These are phyloP conservation scores for Geranium brycei DNA, from an alignment of 345 rosid species.

Conservation along the genomic window DNA sequence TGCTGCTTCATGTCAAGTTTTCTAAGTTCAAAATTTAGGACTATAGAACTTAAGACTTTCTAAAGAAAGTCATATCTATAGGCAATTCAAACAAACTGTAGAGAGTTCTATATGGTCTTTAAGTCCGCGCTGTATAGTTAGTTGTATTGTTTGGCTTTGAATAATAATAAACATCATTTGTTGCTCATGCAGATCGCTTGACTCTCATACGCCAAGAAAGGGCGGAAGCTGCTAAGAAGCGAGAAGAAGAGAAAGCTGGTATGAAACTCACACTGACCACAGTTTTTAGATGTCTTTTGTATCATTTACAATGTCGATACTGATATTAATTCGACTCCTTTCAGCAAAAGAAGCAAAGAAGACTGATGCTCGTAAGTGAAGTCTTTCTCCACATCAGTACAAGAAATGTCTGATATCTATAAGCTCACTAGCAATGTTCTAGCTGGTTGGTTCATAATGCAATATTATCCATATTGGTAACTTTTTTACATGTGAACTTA, in stretches of 20 bases:
- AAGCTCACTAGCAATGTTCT: too few relatives aligned
- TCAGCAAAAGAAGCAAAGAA: constrained; percentile 60
- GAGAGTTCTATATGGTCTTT: too few relatives aligned
- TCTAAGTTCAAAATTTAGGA: too few relatives aligned
- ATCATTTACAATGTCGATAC: neutral
- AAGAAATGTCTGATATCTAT: too few relatives aligned
- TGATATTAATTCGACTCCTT: constrained; percentile 1
- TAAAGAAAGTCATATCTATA: too few relatives aligned
- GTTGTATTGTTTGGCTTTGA: neutral
- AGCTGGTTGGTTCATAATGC: too few relatives aligned
- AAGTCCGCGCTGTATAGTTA: too few relatives aligned
- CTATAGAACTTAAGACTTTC: too few relatives aligned
- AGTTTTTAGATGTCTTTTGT: neutral
- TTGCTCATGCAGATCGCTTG: constrained; percentile 47
- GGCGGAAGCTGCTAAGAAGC: constrained; percentile 57
- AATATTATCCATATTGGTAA: too few relatives aligned
- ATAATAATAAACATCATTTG: neutral
- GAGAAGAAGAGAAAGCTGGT: constrained; percentile 73
- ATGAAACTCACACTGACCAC: constrained; percentile 1
- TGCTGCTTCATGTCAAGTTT: neutral
- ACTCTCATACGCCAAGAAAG: constrained; percentile 78
- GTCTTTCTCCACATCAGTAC: too few relatives aligned
- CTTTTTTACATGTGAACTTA: too few relatives aligned
- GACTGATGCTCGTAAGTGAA: constrained; percentile 46
- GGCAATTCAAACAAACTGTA: too few relatives aligned